Evolutionary conservation across 805 yeast species (phyloP).

Genomic region (Lachancea dasiensis): DNA sequence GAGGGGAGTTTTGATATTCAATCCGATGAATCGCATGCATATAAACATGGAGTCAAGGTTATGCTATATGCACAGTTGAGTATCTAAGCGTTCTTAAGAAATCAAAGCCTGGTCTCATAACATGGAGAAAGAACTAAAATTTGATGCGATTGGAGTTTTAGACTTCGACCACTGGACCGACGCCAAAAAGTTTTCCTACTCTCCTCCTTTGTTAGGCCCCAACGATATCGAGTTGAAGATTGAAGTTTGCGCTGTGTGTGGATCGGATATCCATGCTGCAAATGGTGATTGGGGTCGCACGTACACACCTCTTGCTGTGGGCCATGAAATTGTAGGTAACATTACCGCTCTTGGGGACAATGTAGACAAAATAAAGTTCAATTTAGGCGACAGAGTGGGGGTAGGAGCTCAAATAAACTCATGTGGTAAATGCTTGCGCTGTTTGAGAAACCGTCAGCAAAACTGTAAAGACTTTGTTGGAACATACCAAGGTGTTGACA

Average conservation of each 20-base stretch:
- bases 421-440: slow-evolving; percentile 53
- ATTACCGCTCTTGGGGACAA: slow-evolving; percentile 45
- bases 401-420: slow-evolving; percentile 57
- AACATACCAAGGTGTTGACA: slow-evolving; percentile 43
- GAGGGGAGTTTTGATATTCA: too few relatives aligned
- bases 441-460: slow-evolving; percentile 43
- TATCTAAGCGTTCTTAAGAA: too few relatives aligned
- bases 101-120: too few relatives aligned
- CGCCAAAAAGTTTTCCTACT: slow-evolving; percentile 1
- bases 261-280: slow-evolving; percentile 41
- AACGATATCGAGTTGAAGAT: slow-evolving; percentile 43
- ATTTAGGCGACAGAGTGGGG: slow-evolving; percentile 60
- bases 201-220: background rate
- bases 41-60: too few relatives aligned
- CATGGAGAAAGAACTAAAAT: background rate
- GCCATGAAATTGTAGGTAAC: slow-evolving; percentile 56
- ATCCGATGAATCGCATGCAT: too few relatives aligned
- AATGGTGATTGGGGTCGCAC: slow-evolving; percentile 5
- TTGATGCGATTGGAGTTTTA: slow-evolving; percentile 1
- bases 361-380: slow-evolving; percentile 29
- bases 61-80: too few relatives aligned
- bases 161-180: slow-evolving; percentile 1
- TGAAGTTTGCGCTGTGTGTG: slow-evolving; percentile 57
- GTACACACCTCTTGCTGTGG: slow-evolving; percentile 39
- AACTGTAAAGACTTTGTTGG: slow-evolving; percentile 41